Conservation (phyloP, 2,329 filamentous ascomycete species). For the Rhynchosporium secalis region DNA sequence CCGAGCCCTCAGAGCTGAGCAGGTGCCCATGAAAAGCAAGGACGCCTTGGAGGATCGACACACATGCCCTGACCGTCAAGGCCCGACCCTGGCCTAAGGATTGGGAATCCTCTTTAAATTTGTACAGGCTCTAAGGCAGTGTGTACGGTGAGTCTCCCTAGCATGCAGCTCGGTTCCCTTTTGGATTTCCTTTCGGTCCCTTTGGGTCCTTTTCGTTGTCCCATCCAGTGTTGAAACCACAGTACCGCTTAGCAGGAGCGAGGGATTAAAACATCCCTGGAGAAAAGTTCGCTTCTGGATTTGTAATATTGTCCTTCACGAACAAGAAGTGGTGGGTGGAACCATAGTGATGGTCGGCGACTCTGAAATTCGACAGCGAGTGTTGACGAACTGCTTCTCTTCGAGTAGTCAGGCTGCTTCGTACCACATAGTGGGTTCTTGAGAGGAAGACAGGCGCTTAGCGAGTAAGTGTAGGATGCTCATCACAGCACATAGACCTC, state of each 20-base stretch:
- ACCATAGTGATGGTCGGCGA: constrained; percentile 4
- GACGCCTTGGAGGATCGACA: constrained; percentile 13
- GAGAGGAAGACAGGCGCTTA: constrained; percentile 3
- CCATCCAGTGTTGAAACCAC: constrained; percentile 7
- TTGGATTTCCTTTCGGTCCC: neutral
- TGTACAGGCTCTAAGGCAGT: neutral
- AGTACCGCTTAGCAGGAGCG: constrained; percentile 7
- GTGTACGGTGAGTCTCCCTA: neutral
- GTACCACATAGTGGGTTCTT: neutral
- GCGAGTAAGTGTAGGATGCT: neutral
- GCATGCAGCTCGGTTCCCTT: constrained; percentile 1
- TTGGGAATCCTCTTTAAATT: neutral
- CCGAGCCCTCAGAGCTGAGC: neutral
- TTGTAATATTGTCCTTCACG: neutral
- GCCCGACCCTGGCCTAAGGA: neutral
- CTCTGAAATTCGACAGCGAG: neutral
- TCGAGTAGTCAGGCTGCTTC: constrained; percentile 4
- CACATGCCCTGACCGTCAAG: neutral
- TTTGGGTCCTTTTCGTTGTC: neutral
- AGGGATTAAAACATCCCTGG: constrained; percentile 9
- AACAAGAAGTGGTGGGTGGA: neutral
- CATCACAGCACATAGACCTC: neutral
- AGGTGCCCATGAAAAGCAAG: constrained; percentile 7
- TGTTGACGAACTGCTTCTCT: neutral
- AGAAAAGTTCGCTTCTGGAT: neutral